Percentiles rank a stretch among this genome's conserved stretches.
Conservation (phyloP, 1,284 basidiomycete species). For the Cystobasidium slooffiae region DNA sequence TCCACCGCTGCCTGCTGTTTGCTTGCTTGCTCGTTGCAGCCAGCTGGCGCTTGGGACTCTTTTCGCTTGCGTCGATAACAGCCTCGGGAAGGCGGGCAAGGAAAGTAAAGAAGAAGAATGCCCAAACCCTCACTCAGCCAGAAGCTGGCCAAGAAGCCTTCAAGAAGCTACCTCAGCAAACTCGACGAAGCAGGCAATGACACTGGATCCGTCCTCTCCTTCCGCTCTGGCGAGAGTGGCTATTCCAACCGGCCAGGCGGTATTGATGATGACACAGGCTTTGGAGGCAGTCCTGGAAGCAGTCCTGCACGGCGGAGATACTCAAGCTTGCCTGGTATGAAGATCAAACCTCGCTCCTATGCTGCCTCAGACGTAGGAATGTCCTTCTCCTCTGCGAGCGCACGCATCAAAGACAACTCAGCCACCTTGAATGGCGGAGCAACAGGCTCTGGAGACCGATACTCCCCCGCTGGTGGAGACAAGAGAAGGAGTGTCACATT, state of each 20-base stretch:
- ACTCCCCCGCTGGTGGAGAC: constrained; percentile 11
- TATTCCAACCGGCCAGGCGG: constrained; percentile 3
- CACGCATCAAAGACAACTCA: not conserved
- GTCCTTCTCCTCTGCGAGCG: not conserved
- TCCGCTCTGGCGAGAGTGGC: constrained; percentile 28
- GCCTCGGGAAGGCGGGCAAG: not conserved
- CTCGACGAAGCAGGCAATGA: constrained; percentile 32
- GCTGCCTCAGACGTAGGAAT: constrained; percentile 39
- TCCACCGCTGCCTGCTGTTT: too few relatives aligned
- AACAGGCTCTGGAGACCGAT: constrained; percentile 20
- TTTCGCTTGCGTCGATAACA: not conserved
- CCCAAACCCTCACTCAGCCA: constrained; percentile 31
- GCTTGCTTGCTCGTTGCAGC: too few relatives aligned
- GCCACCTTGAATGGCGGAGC: not conserved
- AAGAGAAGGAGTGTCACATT: constrained; percentile 39
- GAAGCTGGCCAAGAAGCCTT: constrained; percentile 35
- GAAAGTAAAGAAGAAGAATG: constrained; percentile 8
- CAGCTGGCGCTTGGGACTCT: too few relatives aligned
- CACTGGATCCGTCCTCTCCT: constrained; percentile 28
- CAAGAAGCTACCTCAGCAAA: constrained; percentile 42
- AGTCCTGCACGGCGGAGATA: constrained; percentile 3
- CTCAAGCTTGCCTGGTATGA: constrained; percentile 25
- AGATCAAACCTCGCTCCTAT: not conserved
- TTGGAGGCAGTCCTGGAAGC: constrained; percentile 2
- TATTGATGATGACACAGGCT: constrained; percentile 9